phyloP scores from a whole-genome alignment of 2,329 filamentous ascomycete species.

The Proliferodiscus dingleyae region DNA sequence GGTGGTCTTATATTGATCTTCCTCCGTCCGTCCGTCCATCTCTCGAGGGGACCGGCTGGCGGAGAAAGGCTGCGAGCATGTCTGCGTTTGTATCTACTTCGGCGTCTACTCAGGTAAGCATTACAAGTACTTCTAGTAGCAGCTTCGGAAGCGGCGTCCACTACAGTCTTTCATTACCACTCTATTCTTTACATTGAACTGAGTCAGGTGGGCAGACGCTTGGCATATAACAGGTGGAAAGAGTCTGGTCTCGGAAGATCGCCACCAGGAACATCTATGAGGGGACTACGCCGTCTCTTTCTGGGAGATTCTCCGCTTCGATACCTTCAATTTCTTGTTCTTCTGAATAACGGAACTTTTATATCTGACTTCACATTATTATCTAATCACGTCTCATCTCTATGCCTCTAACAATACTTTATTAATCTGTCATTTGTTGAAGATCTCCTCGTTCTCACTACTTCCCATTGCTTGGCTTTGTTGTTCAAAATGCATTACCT shows the following conservation, averaged over 20 bases:
- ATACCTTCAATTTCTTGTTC: not conserved
- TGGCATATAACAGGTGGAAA: constrained; percentile 8
- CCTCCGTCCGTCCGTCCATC: not conserved
- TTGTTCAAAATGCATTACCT: constrained; percentile 26
- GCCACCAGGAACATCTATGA: not conserved
- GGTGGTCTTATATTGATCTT: constrained; percentile 1
- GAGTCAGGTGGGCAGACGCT: not conserved
- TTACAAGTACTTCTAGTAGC: no score
- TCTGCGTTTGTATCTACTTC: not conserved
- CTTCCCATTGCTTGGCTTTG: no score
- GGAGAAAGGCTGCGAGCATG: not conserved
- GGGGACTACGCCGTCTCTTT: not conserved
- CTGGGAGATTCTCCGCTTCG: not conserved
- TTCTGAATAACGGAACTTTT: not conserved
- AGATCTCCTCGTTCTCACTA: not conserved
- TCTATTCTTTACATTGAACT: constrained; percentile 4
- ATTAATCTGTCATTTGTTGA: not conserved
- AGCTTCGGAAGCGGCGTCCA: no score
- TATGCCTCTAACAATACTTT: no score
- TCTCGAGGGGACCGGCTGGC: not conserved
- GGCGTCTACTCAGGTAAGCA: no score
- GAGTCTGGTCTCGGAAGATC: not conserved
- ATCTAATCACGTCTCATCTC: no score
- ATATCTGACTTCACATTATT: not conserved
- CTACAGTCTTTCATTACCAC: no score